Percentiles rank a stretch among this genome's conserved stretches.
These are phyloP conservation scores for Alternaria arbusti DNA, from an alignment of 2,329 filamentous ascomycete species.

Conservation along the genomic window DNA sequence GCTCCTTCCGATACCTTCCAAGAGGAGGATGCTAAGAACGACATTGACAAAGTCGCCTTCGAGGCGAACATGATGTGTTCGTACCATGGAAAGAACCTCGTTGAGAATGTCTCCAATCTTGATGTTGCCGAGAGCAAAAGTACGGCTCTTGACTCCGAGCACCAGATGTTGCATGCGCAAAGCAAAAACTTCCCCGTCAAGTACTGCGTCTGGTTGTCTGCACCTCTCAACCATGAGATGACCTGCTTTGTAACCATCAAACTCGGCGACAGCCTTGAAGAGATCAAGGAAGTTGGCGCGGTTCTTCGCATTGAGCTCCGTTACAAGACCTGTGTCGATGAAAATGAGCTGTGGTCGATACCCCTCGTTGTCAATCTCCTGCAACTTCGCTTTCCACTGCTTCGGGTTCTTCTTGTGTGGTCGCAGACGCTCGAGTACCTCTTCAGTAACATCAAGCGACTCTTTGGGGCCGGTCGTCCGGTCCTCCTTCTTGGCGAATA, in stretches of 20 bases:
- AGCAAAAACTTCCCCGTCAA: constrained; percentile 89
- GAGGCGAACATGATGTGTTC: constrained; percentile 87
- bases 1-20: constrained; percentile 91
- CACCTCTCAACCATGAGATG: constrained; percentile 96
- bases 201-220: constrained; percentile 86
- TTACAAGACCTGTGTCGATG: constrained; percentile 95
- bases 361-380: constrained; percentile 81
- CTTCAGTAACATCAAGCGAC: constrained; percentile 80
- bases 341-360: constrained; percentile 95
- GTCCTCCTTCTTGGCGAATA: constrained; percentile 52
- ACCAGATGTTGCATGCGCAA: constrained; percentile 97
- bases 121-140: constrained; percentile 89
- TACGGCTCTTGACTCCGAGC: constrained; percentile 85
- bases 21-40: constrained; percentile 88
- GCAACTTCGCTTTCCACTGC: constrained; percentile 77
- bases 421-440: constrained; percentile 79
- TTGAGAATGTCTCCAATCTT: constrained; percentile 96
- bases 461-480: constrained; percentile 51
- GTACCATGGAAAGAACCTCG: constrained; percentile 89
- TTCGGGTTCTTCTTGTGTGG: constrained; percentile 71
- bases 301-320: constrained; percentile 86
- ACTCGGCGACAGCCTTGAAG: constrained; percentile 94
- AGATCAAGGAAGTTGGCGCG: constrained; percentile 91
- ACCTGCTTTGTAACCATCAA: constrained; percentile 94
- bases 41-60: constrained; percentile 99